These are phyloP conservation scores for Brassica napus DNA, from an alignment of 345 rosid genomes.

Conservation along the genomic window DNA sequence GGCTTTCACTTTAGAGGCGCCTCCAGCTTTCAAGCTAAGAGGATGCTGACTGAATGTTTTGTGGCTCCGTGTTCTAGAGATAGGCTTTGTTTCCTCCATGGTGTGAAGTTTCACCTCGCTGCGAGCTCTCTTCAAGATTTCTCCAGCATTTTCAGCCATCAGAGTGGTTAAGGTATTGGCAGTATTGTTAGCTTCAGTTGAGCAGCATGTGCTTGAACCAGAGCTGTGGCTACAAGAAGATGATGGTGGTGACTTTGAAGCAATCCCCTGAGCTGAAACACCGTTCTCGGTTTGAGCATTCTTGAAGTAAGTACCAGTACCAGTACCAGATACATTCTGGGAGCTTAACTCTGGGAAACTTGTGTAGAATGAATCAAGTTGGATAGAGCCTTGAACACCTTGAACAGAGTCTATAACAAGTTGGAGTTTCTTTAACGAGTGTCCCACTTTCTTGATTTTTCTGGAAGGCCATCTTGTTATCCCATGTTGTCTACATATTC, in stretches of 20 bases:
- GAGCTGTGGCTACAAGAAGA: conserved; percentile 85
- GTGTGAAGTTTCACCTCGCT: conserved; percentile 60
- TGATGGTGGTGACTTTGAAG: conserved; percentile 59
- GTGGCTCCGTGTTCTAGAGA: conserved; percentile 68
- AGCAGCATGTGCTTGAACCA: conserved; percentile 69
- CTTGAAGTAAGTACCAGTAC: conserved; percentile 41
- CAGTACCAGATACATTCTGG: conserved; percentile 44
- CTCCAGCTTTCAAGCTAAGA: conserved; percentile 29
- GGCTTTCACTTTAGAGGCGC: conserved; percentile 60
- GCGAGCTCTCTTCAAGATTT: conserved; percentile 56
- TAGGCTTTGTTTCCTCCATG: conserved; percentile 53
- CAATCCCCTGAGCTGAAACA: conserved; percentile 43
- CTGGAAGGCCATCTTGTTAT: conserved; percentile 94
- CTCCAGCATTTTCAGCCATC: conserved; percentile 44
- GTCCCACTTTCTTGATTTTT: conserved; percentile 96
- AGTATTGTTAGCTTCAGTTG: conserved; percentile 55
- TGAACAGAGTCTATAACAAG: conserved; percentile 89
- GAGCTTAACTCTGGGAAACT: conserved; percentile 86
- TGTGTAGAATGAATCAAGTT: conserved; percentile 80
- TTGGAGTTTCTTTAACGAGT: conserved; percentile 89
- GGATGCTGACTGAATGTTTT: conserved; percentile 51
- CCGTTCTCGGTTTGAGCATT: conserved; percentile 47
- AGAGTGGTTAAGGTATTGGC: conserved; percentile 34
- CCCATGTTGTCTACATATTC: conserved; percentile 95
- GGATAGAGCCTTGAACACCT: conserved; percentile 84